A percentile compares a stretch with the other conserved stretches of the same genome.
These are phyloP conservation scores for Clathrus columnatus DNA, from an alignment of 768 basidiomycete species.

Conservation along the genomic window DNA sequence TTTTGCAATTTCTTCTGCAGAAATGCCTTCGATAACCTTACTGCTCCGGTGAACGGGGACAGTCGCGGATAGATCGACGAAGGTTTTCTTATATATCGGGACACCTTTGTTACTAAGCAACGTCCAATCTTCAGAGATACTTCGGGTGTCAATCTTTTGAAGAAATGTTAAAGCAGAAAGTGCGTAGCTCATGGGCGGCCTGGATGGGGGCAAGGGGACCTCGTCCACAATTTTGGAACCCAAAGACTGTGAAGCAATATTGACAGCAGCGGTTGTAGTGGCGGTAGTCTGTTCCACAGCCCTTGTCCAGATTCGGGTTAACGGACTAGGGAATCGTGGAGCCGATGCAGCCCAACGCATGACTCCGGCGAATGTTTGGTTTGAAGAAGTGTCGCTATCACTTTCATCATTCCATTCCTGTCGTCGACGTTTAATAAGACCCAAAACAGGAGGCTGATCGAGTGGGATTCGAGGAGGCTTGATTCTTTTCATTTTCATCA, in stretches of 20 bases:
- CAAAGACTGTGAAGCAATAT: conserved; percentile 52
- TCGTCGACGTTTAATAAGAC: conserved; percentile 56
- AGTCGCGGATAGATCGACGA: conserved; percentile 65
- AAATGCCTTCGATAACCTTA: conserved; percentile 88
- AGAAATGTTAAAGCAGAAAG: conserved; percentile 77
- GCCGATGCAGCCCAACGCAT: conserved; percentile 43
- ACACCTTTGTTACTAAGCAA: conserved; percentile 69
- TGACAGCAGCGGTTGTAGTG: conserved; percentile 70
- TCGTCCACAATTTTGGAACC: conserved; percentile 27
- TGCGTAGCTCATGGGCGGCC: conserved; percentile 70
- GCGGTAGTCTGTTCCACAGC: conserved; percentile 66
- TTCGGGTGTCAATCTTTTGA: conserved; percentile 55
- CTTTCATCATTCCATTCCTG: conserved; percentile 64
- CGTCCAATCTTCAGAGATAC: conserved; percentile 58
- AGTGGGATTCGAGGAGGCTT: conserved; percentile 82
- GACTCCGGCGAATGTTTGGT: neutral
- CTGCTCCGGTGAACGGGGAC: conserved; percentile 83
- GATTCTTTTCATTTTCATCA: conserved; percentile 77
- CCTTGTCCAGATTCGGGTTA: conserved; percentile 63
- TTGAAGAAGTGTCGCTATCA: conserved; percentile 15
- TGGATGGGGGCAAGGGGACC: conserved; percentile 41
- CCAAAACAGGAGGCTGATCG: conserved; percentile 83
- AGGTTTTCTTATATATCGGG: conserved; percentile 65
- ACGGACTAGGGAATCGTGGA: conserved; percentile 60
- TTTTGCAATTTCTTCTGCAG: conserved; percentile 82